Conservation (phyloP, 1,284 basidiomycete species). For the Trametes pubescens region DNA sequence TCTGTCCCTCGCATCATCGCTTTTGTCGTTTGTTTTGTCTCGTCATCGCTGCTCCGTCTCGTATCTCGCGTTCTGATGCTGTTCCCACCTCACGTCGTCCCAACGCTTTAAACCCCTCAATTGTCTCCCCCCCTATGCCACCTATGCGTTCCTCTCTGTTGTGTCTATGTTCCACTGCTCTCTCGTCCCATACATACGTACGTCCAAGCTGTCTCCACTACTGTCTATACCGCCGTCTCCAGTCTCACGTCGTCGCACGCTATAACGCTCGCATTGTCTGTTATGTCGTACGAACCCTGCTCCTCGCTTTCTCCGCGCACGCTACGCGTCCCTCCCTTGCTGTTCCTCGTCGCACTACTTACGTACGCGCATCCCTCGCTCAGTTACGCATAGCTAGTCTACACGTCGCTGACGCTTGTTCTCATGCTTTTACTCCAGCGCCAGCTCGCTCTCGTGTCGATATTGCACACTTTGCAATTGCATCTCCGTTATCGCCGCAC, state of each 20-base stretch:
- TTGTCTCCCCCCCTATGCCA: conserved; percentile 25
- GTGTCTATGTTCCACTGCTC: conserved; percentile 26
- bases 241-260: conserved; percentile 23
- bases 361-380: conserved; percentile 15
- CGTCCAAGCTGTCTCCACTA: conserved; percentile 27
- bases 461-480: conserved; percentile 21
- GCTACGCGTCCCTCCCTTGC: conserved; percentile 24
- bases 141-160: conserved; percentile 18
- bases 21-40: conserved; percentile 21
- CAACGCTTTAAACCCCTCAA: not conserved
- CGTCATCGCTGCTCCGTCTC: conserved; percentile 18
- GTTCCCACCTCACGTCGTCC: conserved; percentile 2
- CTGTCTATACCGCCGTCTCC: conserved; percentile 21
- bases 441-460: conserved; percentile 30
- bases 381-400: conserved; percentile 34
- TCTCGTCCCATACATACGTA: conserved; percentile 25
- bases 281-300: conserved; percentile 25
- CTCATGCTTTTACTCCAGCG: conserved; percentile 25
- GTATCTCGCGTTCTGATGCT: conserved; percentile 17
- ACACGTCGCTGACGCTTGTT: conserved; percentile 23
- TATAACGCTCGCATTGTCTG: conserved; percentile 29
- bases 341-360: conserved; percentile 11
- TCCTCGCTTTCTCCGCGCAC: conserved; percentile 24
- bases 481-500: conserved; percentile 17
- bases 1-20: conserved; percentile 8